These are phyloP conservation scores for Phlegmacium glaucopus DNA, from an alignment of 768 basidiomycete genomes.

Conservation along the genomic window DNA sequence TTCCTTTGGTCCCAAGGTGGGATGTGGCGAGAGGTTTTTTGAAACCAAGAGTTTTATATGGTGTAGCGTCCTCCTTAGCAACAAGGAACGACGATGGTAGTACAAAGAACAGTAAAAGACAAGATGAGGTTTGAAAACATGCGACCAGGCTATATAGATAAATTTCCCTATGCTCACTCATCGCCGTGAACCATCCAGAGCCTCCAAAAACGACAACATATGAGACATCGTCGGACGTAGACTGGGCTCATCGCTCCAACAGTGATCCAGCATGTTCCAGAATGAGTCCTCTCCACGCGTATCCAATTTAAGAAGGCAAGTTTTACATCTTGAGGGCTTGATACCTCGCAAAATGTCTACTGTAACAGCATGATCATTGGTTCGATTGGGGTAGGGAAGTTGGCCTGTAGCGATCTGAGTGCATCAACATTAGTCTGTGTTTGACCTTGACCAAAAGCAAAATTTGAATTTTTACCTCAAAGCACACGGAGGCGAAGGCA, in stretches of 20 bases:
- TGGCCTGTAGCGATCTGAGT: slow-evolving; percentile 47
- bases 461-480: slow-evolving; percentile 40
- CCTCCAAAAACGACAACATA: slow-evolving; percentile 28
- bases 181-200: slow-evolving; percentile 13
- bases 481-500: slow-evolving; percentile 55
- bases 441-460: background rate
- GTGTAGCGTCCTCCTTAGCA: too few species aligned
- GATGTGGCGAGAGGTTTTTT: slow-evolving; percentile 49
- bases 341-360: slow-evolving; percentile 53
- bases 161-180: background rate
- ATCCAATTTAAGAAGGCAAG: slow-evolving; percentile 22
- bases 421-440: background rate
- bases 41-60: background rate
- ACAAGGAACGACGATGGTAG: background rate
- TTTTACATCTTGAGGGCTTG: slow-evolving; percentile 37
- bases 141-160: too few species aligned
- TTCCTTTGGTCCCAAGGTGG: slow-evolving; percentile 68
- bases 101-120: background rate
- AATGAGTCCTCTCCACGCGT: slow-evolving; percentile 31
- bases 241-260: slow-evolving; percentile 38
- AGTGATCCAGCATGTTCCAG: slow-evolving; percentile 42
- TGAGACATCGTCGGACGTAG: slow-evolving; percentile 43
- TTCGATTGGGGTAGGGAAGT: slow-evolving; percentile 49
- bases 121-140: too few species aligned
- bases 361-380: slow-evolving; percentile 53